Evolutionary conservation across 2,329 filamentous ascomycete species (phyloP).

Genomic region (Pseudogymnoascus sp.): DNA sequence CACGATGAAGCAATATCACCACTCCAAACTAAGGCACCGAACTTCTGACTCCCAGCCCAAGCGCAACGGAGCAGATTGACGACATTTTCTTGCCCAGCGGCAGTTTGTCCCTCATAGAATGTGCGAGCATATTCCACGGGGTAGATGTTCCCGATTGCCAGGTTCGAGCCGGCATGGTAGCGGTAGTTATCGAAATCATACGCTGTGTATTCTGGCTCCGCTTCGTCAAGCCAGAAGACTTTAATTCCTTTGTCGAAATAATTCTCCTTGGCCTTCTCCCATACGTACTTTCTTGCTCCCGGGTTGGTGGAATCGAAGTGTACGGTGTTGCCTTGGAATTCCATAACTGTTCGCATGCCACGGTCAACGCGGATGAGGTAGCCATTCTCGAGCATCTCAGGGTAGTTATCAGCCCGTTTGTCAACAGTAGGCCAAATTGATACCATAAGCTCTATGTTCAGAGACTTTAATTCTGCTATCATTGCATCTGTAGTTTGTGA

Average conservation of each 20-base stretch:
- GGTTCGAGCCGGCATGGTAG: conserved; percentile 49
- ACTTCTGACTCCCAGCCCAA: conserved; percentile 56
- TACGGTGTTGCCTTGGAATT: conserved; percentile 52
- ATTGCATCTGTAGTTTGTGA: conserved; percentile 44
- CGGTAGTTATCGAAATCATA: conserved; percentile 65
- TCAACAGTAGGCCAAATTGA: conserved; percentile 66
- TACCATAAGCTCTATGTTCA: conserved; percentile 61
- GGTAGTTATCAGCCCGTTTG: conserved; percentile 50
- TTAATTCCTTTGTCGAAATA: conserved; percentile 58
- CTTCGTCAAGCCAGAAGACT: conserved; percentile 64
- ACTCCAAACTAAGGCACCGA: conserved; percentile 60
- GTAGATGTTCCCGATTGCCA: conserved; percentile 55
- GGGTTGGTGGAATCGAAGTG: conserved; percentile 62
- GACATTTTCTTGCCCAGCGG: conserved; percentile 48
- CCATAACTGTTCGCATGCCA: conserved; percentile 52
- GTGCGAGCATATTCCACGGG: conserved; percentile 51
- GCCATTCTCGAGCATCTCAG: conserved; percentile 56
- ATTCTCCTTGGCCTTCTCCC: conserved; percentile 52
- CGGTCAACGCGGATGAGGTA: conserved; percentile 55
- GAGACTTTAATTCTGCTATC: conserved; percentile 52
- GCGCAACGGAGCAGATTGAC: conserved; percentile 55
- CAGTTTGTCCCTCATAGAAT: conserved; percentile 51
- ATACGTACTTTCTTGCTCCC: conserved; percentile 51
- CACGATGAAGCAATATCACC: conserved; percentile 62
- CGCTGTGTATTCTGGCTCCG: conserved; percentile 57